A percentile compares a stretch with the other conserved stretches of the same genome.
phyloP scores from a whole-genome alignment of 768 basidiomycete species.

The Coprinopsis sp. region DNA sequence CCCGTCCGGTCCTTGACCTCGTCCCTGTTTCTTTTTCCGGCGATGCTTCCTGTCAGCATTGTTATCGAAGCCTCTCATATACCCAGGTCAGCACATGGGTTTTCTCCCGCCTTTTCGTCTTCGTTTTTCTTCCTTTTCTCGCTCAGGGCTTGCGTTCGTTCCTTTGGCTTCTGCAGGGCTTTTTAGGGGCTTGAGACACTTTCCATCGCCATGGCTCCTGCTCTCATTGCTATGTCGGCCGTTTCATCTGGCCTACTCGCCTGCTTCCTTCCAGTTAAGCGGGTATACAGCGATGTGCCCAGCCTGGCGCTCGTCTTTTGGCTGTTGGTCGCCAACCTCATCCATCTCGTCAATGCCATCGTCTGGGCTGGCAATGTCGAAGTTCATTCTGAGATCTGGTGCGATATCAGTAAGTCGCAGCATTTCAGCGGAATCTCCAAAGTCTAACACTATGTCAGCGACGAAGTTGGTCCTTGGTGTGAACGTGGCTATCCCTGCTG shows the following conservation, averaged over 20 bases:
- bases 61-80: too few relatives aligned
- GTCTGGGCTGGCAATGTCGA: conserved; percentile 50
- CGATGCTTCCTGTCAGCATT: too few relatives aligned
- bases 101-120: too few relatives aligned
- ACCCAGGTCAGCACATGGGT: too few relatives aligned
- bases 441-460: conserved; percentile 39
- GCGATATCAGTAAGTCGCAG: conserved; percentile 44
- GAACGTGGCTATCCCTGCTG: conserved; percentile 51
- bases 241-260: neutral
- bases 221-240: neutral
- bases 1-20: too few relatives aligned
- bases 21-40: too few relatives aligned
- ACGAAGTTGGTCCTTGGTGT: conserved; percentile 51
- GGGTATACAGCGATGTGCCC: conserved; percentile 34
- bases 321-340: conserved; percentile 44
- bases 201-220: neutral
- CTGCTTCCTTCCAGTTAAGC: neutral
- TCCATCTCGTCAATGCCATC: conserved; percentile 46
- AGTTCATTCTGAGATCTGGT: conserved; percentile 41
- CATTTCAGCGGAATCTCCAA: neutral
- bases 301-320: conserved; percentile 57
- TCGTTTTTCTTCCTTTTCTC: too few relatives aligned
- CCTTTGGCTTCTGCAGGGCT: too few relatives aligned
- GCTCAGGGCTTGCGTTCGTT: too few relatives aligned
- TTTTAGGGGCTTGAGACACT: too few relatives aligned